phyloP scores from a whole-genome alignment of 345 rosid genomes.

The Eucalyptus sp. region DNA sequence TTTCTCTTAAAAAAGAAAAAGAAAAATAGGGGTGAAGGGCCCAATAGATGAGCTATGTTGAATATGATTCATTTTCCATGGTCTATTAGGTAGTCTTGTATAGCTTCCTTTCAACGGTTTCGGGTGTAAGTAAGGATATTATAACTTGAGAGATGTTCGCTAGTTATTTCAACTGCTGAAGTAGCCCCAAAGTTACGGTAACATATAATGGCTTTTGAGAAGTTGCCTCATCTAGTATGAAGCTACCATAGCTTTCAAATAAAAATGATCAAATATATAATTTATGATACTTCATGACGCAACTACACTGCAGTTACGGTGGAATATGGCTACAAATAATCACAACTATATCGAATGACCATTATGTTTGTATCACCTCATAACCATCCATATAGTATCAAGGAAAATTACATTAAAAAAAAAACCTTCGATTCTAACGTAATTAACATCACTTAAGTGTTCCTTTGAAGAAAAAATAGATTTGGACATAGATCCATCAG shows the following conservation, averaged over 20 bases:
- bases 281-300: neutral
- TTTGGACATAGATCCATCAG: neutral
- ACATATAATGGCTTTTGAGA: neutral
- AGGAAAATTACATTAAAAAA: neutral
- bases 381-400: neutral
- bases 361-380: neutral
- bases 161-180: neutral
- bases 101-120: neutral
- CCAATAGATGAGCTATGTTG: neutral
- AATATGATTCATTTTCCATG: neutral
- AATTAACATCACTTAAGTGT: neutral
- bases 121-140: accelerated
- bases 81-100: neutral
- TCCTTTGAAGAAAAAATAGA: neutral
- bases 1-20: neutral
- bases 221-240: neutral
- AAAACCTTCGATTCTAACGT: neutral
- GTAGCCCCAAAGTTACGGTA: neutral
- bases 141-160: neutral
- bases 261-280: neutral
- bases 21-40: neutral
- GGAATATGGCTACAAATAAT: neutral
- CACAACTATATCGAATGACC: neutral
- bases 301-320: accelerated
- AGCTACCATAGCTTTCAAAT: neutral